Evolutionary conservation across 257 asterid species (phyloP).

Genomic region (Vinca minor): DNA sequence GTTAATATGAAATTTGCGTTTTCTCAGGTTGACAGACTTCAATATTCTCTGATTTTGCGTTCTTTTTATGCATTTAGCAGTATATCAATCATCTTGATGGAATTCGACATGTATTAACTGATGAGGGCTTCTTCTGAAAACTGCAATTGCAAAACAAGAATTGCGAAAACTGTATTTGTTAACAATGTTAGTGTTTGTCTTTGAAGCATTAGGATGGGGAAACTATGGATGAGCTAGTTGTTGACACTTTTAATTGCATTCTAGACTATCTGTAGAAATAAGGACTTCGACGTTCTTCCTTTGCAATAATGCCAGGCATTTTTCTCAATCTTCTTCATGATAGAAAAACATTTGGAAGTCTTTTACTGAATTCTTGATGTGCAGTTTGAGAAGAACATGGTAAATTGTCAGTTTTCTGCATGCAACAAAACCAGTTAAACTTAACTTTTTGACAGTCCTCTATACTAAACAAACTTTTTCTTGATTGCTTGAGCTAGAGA

Average conservation of each 20-base stretch:
- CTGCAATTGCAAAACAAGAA: not conserved
- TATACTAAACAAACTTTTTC: no score
- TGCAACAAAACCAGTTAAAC: no score
- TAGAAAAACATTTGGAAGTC: not conserved
- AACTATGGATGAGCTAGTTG: no score
- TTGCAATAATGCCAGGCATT: no score
- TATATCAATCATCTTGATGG: not conserved
- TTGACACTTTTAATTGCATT: no score
- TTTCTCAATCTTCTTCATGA: not conserved
- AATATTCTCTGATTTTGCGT: not conserved
- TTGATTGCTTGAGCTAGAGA: no score
- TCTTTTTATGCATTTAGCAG: not conserved
- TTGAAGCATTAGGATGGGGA: not conserved
- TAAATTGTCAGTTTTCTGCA: no score
- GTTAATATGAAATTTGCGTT: not conserved
- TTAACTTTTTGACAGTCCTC: no score
- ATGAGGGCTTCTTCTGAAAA: not conserved
- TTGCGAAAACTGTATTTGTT: not conserved
- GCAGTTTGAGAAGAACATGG: no score
- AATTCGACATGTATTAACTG: not conserved
- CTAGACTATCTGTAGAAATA: not conserved
- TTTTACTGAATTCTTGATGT: not conserved
- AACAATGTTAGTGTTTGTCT: not conserved
- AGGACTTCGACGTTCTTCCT: no score
- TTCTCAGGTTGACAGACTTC: not conserved